Conservation (phyloP, 768 basidiomycete species). For the Exidia glandulosa region DNA sequence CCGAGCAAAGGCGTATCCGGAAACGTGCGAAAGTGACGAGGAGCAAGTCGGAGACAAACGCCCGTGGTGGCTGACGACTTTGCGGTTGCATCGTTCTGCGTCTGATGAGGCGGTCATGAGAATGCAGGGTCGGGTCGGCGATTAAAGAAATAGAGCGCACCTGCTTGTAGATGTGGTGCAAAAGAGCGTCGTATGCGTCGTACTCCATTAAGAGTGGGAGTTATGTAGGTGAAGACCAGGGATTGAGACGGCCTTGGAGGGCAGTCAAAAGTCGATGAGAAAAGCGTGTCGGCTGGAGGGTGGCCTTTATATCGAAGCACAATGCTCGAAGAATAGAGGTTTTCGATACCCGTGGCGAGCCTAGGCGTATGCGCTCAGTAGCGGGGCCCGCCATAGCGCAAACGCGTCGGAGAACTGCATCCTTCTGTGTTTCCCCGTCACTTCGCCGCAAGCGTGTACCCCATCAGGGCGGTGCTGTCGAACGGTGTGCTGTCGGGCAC, state of each 20-base stretch:
- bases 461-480: too few species aligned
- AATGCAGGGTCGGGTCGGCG: neutral
- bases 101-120: neutral
- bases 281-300: too few species aligned
- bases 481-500: too few species aligned
- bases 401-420: too few species aligned
- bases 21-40: neutral
- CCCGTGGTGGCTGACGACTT: neutral
- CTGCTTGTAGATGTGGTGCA: constrained; percentile 7
- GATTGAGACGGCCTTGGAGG: neutral
- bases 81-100: constrained; percentile 36
- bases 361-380: too few species aligned
- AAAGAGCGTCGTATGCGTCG: constrained; percentile 6
- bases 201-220: constrained; percentile 2
- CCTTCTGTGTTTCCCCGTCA: too few species aligned
- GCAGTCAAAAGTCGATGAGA: neutral
- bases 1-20: constrained; percentile 2
- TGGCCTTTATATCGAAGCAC: too few species aligned
- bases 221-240: neutral
- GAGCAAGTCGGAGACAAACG: constrained; percentile 2
- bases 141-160: neutral
- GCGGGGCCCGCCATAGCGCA: too few species aligned
- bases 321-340: too few species aligned
- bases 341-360: too few species aligned
- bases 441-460: too few species aligned